These are phyloP conservation scores for Mycena latifolia DNA, from an alignment of 768 basidiomycete species.

Conservation along the genomic window DNA sequence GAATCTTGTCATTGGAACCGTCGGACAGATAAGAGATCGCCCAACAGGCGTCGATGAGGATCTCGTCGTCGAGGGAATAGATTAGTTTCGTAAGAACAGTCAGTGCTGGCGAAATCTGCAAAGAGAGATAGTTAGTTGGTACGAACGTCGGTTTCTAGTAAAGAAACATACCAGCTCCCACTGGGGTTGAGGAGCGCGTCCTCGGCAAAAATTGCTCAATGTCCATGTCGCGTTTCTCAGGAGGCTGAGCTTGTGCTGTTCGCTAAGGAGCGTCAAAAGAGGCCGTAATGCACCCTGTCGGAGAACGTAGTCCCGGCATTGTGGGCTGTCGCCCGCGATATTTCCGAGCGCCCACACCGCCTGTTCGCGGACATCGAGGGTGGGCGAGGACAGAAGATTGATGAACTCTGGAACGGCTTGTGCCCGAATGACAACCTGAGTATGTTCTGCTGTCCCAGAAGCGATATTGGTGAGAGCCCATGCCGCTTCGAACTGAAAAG, in stretches of 20 bases:
- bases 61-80: conserved; percentile 99
- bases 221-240: conserved; percentile 99
- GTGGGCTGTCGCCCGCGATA: conserved; percentile 99
- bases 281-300: conserved; percentile 94
- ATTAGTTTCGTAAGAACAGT: conserved; percentile 97
- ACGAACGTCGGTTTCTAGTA: conserved; percentile 4
- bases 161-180: conserved; percentile 87
- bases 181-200: conserved; percentile 97
- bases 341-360: conserved; percentile 99
- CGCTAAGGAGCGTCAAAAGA: conserved; percentile 87
- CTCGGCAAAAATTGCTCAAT: conserved; percentile 98
- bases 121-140: conserved; percentile 16
- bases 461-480: conserved; percentile 99
- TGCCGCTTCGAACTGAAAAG: conserved; percentile 92
- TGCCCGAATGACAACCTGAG: conserved; percentile 96
- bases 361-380: conserved; percentile 97
- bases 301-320: conserved; percentile 97
- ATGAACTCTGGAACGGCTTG: conserved; percentile 98
- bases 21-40: conserved; percentile 99
- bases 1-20: conserved; percentile 99
- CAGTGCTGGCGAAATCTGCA: conserved; percentile 94
- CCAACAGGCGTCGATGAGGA: conserved; percentile 99
- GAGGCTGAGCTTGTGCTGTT: conserved; percentile 99
- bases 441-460: conserved; percentile 98
- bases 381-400: conserved; percentile 91